Percentiles rank a stretch among this genome's conserved stretches.
Conservation (phyloP, 78 protist genomes). For the Corallochytrium limacisporum region DNA sequence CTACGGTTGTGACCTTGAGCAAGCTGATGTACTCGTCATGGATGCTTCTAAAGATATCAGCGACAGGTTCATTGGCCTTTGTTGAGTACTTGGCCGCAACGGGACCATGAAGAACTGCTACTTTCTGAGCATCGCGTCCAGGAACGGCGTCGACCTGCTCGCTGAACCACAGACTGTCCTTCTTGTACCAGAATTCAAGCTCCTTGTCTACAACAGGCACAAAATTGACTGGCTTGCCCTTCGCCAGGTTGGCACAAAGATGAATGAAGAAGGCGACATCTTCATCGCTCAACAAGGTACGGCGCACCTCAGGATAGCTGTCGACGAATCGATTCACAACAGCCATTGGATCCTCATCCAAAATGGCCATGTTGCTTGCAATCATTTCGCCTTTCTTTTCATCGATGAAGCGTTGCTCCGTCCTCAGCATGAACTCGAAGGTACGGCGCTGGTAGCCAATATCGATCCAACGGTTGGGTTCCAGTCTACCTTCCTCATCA, state of each 20-base stretch:
- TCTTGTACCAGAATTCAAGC: conserved; percentile 32
- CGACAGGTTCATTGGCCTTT: conserved; percentile 34
- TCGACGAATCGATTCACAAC: background rate
- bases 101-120: conserved; percentile 47
- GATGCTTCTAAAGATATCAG: conserved; percentile 21
- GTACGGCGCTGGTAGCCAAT: background rate
- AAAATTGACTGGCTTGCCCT: conserved; percentile 37
- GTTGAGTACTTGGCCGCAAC: conserved; percentile 21
- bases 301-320: background rate
- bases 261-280: conserved; percentile 28
- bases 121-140: conserved; percentile 26
- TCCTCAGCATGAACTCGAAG: conserved; percentile 9
- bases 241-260: conserved; percentile 17
- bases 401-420: conserved; percentile 28
- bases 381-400: background rate
- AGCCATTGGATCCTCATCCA: background rate
- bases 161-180: conserved; percentile 41
- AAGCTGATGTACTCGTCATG: too few relatives aligned
- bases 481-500: too few relatives aligned
- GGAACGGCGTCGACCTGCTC: conserved; percentile 28
- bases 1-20: too few relatives aligned
- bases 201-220: conserved; percentile 35
- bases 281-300: background rate
- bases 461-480: conserved; percentile 25
- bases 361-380: background rate